Base-by-base conservation (phyloP, 2,329 filamentous ascomycete genomes). In the Acrodontium crateriforme region DNA sequence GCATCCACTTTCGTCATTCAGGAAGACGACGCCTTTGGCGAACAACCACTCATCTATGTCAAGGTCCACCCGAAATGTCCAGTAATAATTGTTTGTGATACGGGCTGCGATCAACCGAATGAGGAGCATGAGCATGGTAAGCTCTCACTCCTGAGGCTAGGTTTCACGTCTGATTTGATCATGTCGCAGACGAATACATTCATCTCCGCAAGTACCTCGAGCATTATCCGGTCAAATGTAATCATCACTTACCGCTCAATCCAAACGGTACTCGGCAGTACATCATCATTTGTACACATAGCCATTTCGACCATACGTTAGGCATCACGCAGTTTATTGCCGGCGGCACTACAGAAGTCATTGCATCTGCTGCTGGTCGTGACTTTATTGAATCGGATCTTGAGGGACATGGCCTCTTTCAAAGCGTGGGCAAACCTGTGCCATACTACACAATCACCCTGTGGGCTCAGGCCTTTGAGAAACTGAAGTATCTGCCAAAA, bases 31-130 rank as follows among this genome's bases (percentile, higher is more conserved):
- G 44, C 42, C 16, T 63, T 50, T 36, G 35, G 37, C 26, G 60
- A 64, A 35, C 47, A 52, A 18, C 62, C 61, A 2, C 47, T 58
- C 32, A 61, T 65, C n/a, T 65, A 63, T 35, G 53, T 50, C 26
- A 64, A 64, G 35, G 20, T 60, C 2, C 56, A 53, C 32, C 45
- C 48, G 4, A 38, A 24, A 6, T 29, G 27, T 1, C 35, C 47
- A 0, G 32, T 55, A 14, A 27, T 63, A 9, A 40, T 63, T 2
- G 39, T 64, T 2, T 53, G 55, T 9, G 61, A 65, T 31, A 62
- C 60, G 3, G 61, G 61, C n/a, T 62, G 57, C 39, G 54, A 60
- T 30, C 46, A 48, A 12, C 47, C 57, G 11, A 40, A 46, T 14
- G 39, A 50, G 13, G 14, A 33, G 22, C 34, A 37, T 17, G 39